Evolutionary conservation across 257 asterid species (phyloP).

Genomic region (Solanum peruvianum): DNA sequence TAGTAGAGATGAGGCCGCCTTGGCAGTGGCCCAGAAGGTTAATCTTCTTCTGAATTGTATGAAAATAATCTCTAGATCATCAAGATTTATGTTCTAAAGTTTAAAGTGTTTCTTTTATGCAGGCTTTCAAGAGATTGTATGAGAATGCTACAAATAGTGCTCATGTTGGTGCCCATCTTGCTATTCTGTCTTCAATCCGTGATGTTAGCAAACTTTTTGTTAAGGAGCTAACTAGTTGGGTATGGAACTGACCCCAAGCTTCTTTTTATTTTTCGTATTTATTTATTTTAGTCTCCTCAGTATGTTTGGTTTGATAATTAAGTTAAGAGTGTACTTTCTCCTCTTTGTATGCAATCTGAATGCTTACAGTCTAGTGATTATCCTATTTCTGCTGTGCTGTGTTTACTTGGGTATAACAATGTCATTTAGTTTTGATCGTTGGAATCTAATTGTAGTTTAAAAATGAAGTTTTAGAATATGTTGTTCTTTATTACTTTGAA

Average conservation of each 20-base stretch:
- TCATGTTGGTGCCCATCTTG: constrained; percentile 70
- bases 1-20: constrained; percentile 95
- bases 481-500: background rate
- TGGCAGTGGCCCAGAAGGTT: constrained; percentile 97
- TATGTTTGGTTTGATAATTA: background rate
- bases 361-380: background rate
- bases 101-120: background rate
- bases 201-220: constrained; percentile 98
- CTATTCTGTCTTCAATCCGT: constrained; percentile 72
- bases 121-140: constrained; percentile 91
- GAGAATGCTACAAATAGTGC: constrained; percentile 66
- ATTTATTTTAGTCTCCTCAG: background rate
- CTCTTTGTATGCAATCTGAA: background rate
- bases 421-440: background rate
- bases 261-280: background rate
- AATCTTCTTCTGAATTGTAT: background rate
- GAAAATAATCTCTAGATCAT: background rate
- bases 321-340: background rate
- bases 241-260: constrained; percentile 20
- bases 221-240: constrained; percentile 98
- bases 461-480: background rate
- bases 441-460: background rate
- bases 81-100: background rate
- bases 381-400: background rate
- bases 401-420: background rate